Evolutionary conservation across 2,329 filamentous ascomycete genomes (phyloP).

Genomic region (Escovopsis sp.): DNA sequence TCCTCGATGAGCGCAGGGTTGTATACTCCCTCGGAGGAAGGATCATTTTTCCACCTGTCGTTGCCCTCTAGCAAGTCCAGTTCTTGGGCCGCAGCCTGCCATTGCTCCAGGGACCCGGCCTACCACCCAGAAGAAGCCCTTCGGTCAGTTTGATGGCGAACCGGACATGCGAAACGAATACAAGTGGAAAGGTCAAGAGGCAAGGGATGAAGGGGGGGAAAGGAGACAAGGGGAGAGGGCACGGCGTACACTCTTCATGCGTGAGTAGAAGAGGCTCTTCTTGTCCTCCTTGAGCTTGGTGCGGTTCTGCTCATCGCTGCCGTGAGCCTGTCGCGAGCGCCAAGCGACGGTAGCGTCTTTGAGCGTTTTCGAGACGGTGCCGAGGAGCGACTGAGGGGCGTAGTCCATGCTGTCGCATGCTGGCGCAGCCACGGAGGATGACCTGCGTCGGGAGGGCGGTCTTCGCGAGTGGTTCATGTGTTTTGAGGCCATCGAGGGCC

Average conservation of each 20-base stretch:
- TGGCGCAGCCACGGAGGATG: background rate
- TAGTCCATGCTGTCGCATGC: background rate
- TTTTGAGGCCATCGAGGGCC: constrained; percentile 10
- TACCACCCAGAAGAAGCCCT: constrained; percentile 15
- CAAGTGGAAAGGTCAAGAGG: background rate
- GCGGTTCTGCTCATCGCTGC: constrained; percentile 9
- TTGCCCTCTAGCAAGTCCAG: constrained; percentile 70
- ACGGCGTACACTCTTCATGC: constrained; percentile 48
- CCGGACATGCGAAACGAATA: too few species aligned
- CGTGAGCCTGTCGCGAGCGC: constrained; percentile 37
- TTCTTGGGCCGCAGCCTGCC: constrained; percentile 60
- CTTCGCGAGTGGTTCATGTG: constrained; percentile 10
- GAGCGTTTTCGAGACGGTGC: constrained; percentile 18
- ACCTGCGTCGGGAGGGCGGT: constrained; percentile 10
- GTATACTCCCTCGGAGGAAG: constrained; percentile 45
- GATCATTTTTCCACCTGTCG: constrained; percentile 63
- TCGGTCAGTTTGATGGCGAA: too few species aligned
- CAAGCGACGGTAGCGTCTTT: constrained; percentile 27
- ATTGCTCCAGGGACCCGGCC: constrained; percentile 56
- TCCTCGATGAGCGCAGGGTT: constrained; percentile 53
- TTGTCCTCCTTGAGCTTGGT: constrained; percentile 33
- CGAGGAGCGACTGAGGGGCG: constrained; percentile 7
- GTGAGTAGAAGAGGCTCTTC: constrained; percentile 46
- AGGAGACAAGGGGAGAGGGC: background rate
- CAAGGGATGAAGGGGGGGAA: background rate